These are phyloP conservation scores for Glomus cerebriforme DNA, from an alignment of 192 early-diverging fungal genomes.

Conservation along the genomic window DNA sequence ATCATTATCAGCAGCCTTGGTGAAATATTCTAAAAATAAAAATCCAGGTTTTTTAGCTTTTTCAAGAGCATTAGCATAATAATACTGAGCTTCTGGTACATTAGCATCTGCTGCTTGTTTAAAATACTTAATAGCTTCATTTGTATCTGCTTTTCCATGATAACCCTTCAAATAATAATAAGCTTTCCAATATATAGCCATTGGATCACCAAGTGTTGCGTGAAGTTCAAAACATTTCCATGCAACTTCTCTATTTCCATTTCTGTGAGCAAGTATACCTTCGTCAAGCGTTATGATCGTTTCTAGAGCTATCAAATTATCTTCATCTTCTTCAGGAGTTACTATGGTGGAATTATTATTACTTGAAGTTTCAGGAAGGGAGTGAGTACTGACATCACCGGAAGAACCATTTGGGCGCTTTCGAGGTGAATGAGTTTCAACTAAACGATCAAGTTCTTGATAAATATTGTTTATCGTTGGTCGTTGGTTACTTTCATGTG, in stretches of 20 bases:
- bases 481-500: not conserved
- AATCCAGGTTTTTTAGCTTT: not conserved
- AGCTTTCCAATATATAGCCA: constrained; percentile 24
- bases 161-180: constrained; percentile 21
- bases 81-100: constrained; percentile 10
- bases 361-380: not conserved
- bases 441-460: not conserved
- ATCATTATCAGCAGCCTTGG: not conserved
- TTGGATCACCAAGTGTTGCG: not conserved
- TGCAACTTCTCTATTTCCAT: not conserved
- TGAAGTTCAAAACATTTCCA: constrained; percentile 25
- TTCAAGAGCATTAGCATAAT: not conserved
- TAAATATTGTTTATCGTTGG: not conserved
- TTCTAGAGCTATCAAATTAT: not conserved
- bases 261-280: not conserved
- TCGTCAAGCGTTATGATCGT: constrained; percentile 11
- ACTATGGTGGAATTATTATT: not conserved
- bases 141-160: not conserved
- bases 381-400: too few relatives aligned
- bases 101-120: constrained; percentile 11
- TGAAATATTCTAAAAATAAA: not conserved
- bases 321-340: not conserved
- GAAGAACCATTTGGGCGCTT: not conserved
- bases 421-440: not conserved
- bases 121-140: not conserved